These are phyloP conservation scores for Endoconidiophora laricicola DNA, from an alignment of 2,329 filamentous ascomycete genomes.

Conservation along the genomic window DNA sequence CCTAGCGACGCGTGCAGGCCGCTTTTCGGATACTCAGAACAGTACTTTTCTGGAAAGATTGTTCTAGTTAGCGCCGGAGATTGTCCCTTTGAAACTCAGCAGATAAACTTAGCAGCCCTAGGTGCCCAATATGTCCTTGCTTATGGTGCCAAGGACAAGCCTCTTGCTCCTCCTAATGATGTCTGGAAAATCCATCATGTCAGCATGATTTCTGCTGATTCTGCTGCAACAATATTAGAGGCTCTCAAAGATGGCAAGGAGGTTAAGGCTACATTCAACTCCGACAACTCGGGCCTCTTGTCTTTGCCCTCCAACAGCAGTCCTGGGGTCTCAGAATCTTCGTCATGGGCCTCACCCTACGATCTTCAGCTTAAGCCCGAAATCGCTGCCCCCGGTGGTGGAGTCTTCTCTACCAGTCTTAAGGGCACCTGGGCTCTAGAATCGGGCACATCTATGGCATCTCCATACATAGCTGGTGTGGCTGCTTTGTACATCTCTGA, in stretches of 20 bases:
- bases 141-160: conserved; percentile 12
- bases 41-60: conserved; percentile 14
- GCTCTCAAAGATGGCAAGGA: conserved; percentile 25
- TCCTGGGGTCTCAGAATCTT: neutral
- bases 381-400: conserved; percentile 30
- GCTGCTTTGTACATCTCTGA: conserved; percentile 29
- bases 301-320: neutral
- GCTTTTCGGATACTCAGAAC: conserved; percentile 15
- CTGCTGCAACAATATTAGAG: conserved; percentile 27
- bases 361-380: conserved; percentile 35
- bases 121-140: conserved; percentile 17
- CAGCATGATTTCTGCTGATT: conserved; percentile 35
- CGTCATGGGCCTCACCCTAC: conserved; percentile 17
- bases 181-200: conserved; percentile 39
- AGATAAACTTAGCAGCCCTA: conserved; percentile 16
- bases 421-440: conserved; percentile 25
- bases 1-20: conserved; percentile 17
- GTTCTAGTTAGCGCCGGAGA: conserved; percentile 20
- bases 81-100: conserved; percentile 19
- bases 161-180: conserved; percentile 25
- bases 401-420: conserved; percentile 33
- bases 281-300: neutral
- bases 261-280: conserved; percentile 16
- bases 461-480: conserved; percentile 35
- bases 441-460: conserved; percentile 40